phyloP scores from a whole-genome alignment of 2,329 filamentous ascomycete species.

The Albifimbria verrucaria region DNA sequence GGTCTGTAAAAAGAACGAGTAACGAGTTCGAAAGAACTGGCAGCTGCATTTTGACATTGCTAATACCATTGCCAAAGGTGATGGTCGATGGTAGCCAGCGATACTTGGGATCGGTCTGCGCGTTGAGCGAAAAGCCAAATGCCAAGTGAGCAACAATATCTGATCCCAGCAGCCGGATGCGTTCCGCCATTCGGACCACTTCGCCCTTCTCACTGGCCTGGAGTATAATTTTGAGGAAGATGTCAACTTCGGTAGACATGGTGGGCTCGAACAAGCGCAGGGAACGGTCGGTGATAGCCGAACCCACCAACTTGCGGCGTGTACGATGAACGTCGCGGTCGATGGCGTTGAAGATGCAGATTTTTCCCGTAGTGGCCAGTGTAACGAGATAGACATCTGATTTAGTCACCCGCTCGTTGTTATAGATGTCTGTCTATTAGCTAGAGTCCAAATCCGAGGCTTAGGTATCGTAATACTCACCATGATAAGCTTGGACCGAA shows the following conservation, averaged over 20 bases:
- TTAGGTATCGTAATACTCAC: background rate
- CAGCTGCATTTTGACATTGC: constrained; percentile 6
- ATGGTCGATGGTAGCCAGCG: constrained; percentile 1
- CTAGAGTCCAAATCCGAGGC: background rate
- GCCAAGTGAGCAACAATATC: constrained; percentile 5
- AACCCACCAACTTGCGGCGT: constrained; percentile 4
- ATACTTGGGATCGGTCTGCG: constrained; percentile 4
- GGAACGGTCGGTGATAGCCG: constrained; percentile 3
- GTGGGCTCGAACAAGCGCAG: constrained; percentile 11
- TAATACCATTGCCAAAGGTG: constrained; percentile 2
- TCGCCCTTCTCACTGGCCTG: background rate
- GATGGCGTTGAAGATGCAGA: constrained; percentile 5
- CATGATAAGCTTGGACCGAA: background rate
- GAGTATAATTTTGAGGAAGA: constrained; percentile 5
- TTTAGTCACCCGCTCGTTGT: background rate
- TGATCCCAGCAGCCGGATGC: background rate
- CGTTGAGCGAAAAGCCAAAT: constrained; percentile 6
- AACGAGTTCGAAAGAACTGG: constrained; percentile 1
- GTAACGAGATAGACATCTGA: background rate
- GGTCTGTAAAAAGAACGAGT: background rate
- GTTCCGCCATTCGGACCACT: background rate
- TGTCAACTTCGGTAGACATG: constrained; percentile 7
- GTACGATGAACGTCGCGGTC: constrained; percentile 4
- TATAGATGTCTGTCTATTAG: background rate
- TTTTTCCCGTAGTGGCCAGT: background rate